Conservation (phyloP, 148 eudicot species). For the Rhododendron molle region DNA sequence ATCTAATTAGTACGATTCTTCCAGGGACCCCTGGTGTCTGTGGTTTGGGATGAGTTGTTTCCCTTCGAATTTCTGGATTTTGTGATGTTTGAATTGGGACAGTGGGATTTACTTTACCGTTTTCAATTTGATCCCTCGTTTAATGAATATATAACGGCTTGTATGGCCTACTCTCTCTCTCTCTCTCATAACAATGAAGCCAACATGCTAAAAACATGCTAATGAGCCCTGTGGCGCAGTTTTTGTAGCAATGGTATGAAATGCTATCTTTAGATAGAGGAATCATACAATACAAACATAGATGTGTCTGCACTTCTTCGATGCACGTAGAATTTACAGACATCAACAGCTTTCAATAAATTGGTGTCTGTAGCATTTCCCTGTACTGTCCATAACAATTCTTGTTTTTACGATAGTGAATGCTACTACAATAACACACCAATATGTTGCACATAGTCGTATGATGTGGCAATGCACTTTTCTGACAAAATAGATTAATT, state of each 20-base stretch:
- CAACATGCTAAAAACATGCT: no score
- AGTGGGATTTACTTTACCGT: background rate
- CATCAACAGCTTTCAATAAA: background rate
- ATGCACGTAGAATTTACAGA: background rate
- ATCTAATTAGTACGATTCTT: background rate
- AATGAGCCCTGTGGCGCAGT: no score
- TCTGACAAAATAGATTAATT: background rate
- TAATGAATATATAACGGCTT: background rate
- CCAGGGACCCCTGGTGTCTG: background rate
- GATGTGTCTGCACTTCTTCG: no score
- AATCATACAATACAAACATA: background rate
- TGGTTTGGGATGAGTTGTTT: background rate
- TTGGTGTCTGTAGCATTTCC: background rate
- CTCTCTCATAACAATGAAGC: background rate
- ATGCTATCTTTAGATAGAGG: background rate
- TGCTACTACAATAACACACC: background rate
- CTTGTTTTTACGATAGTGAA: no score
- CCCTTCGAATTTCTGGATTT: background rate
- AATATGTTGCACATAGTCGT: background rate
- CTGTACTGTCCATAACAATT: background rate
- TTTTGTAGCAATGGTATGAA: no score
- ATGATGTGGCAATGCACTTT: background rate
- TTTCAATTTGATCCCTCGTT: background rate
- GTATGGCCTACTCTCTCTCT: background rate
- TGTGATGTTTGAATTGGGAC: background rate